Conservation (phyloP, 495 filamentous ascomycete species). For the Xylaria longipes region DNA sequence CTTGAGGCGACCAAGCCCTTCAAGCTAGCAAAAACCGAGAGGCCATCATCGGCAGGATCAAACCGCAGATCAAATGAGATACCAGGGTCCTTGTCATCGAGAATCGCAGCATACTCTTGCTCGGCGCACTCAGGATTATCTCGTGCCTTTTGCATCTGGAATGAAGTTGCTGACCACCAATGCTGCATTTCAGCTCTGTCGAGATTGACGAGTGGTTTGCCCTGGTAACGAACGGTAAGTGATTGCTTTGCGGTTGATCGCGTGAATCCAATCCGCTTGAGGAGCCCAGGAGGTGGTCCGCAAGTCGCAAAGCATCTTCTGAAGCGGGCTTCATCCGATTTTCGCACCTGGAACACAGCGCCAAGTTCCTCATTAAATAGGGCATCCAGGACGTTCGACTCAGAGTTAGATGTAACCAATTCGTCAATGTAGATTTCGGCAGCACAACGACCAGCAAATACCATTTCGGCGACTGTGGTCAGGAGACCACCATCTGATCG, state of each 20-base stretch:
- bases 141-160: slow-evolving; percentile 87
- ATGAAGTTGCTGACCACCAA: slow-evolving; percentile 86
- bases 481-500: slow-evolving; percentile 91
- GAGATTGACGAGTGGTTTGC: slow-evolving; percentile 69
- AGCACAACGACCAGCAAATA: slow-evolving; percentile 95
- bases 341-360: slow-evolving; percentile 92
- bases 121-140: slow-evolving; percentile 91
- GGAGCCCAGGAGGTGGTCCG: slow-evolving; percentile 79
- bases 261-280: slow-evolving; percentile 82
- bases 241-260: slow-evolving; percentile 73
- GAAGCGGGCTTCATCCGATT: slow-evolving; percentile 83
- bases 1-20: slow-evolving; percentile 71
- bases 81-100: slow-evolving; percentile 80
- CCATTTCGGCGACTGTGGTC: slow-evolving; percentile 94
- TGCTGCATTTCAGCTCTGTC: slow-evolving; percentile 80
- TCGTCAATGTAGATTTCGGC: slow-evolving; percentile 83
- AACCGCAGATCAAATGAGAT: slow-evolving; percentile 85
- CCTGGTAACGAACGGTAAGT: slow-evolving; percentile 75
- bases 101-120: slow-evolving; percentile 77
- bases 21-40: slow-evolving; percentile 57
- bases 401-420: slow-evolving; percentile 61
- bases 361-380: slow-evolving; percentile 98
- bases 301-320: slow-evolving; percentile 90
- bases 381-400: slow-evolving; percentile 70
- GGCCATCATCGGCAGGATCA: slow-evolving; percentile 76